Conservation (phyloP, 176 grass and related monocot genomes). For the Puccinellia tenuiflora region DNA sequence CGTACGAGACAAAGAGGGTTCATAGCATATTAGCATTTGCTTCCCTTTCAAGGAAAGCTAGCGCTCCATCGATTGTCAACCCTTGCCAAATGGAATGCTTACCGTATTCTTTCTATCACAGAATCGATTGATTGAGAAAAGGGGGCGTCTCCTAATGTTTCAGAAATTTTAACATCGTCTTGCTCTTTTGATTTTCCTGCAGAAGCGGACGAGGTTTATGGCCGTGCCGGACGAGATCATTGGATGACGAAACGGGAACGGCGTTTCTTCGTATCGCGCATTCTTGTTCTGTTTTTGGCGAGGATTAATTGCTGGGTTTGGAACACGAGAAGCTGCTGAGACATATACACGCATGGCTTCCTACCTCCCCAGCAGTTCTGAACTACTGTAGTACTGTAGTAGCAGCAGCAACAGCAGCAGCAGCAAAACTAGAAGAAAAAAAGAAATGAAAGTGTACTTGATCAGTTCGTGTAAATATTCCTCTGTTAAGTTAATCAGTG, state of each 20-base stretch:
- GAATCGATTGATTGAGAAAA: neutral
- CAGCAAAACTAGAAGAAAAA: too few species aligned
- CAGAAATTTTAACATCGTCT: neutral
- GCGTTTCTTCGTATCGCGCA: neutral
- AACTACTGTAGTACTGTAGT: neutral
- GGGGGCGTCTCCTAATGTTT: neutral
- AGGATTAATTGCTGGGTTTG: conserved; percentile 27
- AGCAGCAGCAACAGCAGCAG: neutral
- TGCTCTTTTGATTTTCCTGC: conserved; percentile 2
- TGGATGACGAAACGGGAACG: conserved; percentile 8
- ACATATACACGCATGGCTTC: conserved; percentile 43
- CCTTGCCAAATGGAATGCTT: neutral
- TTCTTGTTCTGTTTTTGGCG: neutral
- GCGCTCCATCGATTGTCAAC: neutral
- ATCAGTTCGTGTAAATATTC: neutral
- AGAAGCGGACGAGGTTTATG: conserved; percentile 87
- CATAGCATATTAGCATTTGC: too few species aligned
- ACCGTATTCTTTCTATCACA: too few species aligned
- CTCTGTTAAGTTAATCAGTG: neutral
- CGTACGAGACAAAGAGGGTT: neutral
- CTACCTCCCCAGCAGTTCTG: conserved; percentile 42
- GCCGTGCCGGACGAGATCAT: conserved; percentile 80
- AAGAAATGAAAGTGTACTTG: neutral
- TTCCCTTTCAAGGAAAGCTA: conserved; percentile 5
- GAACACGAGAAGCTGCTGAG: conserved; percentile 71